Evolutionary conservation across 2,329 filamentous ascomycete genomes (phyloP), one percentile per base, ranked within the genome.

Genomic region (Pseudogymnoascus verrucosus): DNA sequence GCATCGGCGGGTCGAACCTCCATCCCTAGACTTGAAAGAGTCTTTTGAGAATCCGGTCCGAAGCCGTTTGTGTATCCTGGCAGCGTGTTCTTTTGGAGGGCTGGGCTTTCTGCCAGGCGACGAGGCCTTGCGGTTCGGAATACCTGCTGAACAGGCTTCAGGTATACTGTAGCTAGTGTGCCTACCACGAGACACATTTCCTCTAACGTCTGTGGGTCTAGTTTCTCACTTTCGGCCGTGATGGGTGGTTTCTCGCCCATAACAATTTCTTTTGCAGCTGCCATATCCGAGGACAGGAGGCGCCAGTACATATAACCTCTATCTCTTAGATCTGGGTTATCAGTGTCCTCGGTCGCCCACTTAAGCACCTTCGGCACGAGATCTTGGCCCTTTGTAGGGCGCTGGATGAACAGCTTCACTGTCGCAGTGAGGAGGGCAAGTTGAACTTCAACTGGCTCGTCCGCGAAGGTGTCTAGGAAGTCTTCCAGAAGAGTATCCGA

Each of bases 231-330:
- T 76, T 99, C 95, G 36, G 95, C 93, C 1, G 93, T 96, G 75
- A 99, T 98, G 6, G 93, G 85, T 5, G 95, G 95, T 75, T 99
- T 99, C 69, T 96, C 90, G 65, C 95, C 93, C 93, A 99, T 98
- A 68, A 99, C 93, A 61, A 99, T 86, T 66, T 87, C 81, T 73
- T 90, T 95, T 1, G 95, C 95, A 0, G 89, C 86, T 60, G 88
- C 87, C 69, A 96, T 93, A 74, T 97, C 93, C 0, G 92, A 96
- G 1, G 92, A 96, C 1, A 99, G 82, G 12, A 99, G 83, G 4
- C 95, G 90, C 95, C 95, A 99, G 80, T 99, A 99, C 93, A 99
- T 98, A 79, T 97, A 99, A 0, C 95, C 95, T 70, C 95, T 83
- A 75, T 99, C 95, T 67, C 95, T 88, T 28, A 99, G 84, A 76